Evolutionary conservation across 306 rosid species (phyloP), one percentile per base, ranked within the genome.

Genomic region (Rosa chinensis): DNA sequence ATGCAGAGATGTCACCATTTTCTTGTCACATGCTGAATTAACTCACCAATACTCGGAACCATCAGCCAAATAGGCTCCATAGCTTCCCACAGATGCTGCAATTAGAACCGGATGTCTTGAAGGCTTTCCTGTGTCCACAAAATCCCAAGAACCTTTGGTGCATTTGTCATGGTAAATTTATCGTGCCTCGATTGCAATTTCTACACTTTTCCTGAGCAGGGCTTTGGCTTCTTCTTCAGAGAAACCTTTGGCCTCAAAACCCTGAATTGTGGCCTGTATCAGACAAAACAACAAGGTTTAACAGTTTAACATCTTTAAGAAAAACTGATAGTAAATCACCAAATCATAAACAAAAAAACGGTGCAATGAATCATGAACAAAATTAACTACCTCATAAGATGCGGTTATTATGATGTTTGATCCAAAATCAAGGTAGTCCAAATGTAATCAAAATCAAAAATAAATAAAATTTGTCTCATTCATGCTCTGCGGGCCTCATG

Each of bases 71-170:
- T 88, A 90, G 23, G 98, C 97, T 0, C 97, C 98, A 64, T 92
- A 94, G 77, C 98, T 94, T 67, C 97, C 98, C 35, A 92, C 90
- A 8, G 98, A 94, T 74, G 97, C 98, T 17, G 97, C 97, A 73
- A 92, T 74, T 20, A 94, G 62, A 86, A 89, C 83, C 6, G 92
- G 93, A 16, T 88, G 89, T 10, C 69, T 83, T 12, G 81, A 62
- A 70, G 69, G 48, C 64, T 74, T 79, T 58, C 78, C 91, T 78
- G 69, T 73, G 23, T 81, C 85, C 6, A 56, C 2, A 12, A 82
- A 86, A 52, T 91, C 97, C 77, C 84, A 84, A 59, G 89, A 88
- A 80, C 87, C 87, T 71, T 91, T 89, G 2, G 87, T 85, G 23
- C 88, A 86, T 72, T 81, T 83, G 45, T 86, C 89, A 21, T 89